Percentiles rank a stretch among this genome's conserved stretches.
Evolutionary conservation across 208 protist genomes (phyloP).

Genomic region (Leishmania mexicana): DNA sequence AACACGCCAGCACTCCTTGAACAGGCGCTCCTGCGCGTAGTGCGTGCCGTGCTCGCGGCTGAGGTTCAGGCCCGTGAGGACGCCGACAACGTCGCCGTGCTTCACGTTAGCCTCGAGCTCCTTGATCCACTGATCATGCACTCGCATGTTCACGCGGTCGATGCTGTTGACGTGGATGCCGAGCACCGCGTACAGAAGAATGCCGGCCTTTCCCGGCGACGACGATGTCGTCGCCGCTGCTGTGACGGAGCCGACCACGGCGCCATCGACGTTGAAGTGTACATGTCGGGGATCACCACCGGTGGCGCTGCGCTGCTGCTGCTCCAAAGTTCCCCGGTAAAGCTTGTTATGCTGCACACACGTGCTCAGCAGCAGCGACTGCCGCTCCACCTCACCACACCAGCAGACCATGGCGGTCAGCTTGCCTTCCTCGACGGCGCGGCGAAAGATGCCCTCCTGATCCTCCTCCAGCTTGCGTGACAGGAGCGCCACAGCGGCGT

Average conservation of each 20-base stretch:
- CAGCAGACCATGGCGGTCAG: slow-evolving; percentile 63
- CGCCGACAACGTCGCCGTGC: slow-evolving; percentile 56
- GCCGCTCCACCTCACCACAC: slow-evolving; percentile 74
- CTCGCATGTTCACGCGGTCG: slow-evolving; percentile 66
- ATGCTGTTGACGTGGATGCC: slow-evolving; percentile 87
- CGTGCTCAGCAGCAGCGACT: slow-evolving; percentile 56
- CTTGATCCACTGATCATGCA: slow-evolving; percentile 73
- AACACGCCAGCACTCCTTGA: slow-evolving; percentile 49
- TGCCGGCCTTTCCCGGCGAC: slow-evolving; percentile 3
- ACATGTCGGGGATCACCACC: slow-evolving; percentile 14
- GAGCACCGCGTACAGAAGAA: slow-evolving; percentile 58
- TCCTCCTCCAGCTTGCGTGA: slow-evolving; percentile 69
- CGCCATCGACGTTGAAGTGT: slow-evolving; percentile 26
- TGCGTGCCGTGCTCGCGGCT: slow-evolving; percentile 65
- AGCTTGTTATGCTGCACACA: slow-evolving; percentile 66
- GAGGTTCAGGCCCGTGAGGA: slow-evolving; percentile 76
- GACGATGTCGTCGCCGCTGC: neutral
- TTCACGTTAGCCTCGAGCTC: slow-evolving; percentile 44
- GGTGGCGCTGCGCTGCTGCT: slow-evolving; percentile 4
- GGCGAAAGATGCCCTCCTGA: slow-evolving; percentile 45
- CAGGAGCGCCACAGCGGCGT: slow-evolving; percentile 64
- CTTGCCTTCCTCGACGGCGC: slow-evolving; percentile 51
- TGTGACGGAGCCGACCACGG: neutral
- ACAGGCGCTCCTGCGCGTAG: slow-evolving; percentile 75
- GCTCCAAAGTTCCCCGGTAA: slow-evolving; percentile 6